A percentile compares a stretch with the other conserved stretches of the same genome.
phyloP scores from a whole-genome alignment of 176 grass and related monocot species.

The Carex myosuroides region DNA sequence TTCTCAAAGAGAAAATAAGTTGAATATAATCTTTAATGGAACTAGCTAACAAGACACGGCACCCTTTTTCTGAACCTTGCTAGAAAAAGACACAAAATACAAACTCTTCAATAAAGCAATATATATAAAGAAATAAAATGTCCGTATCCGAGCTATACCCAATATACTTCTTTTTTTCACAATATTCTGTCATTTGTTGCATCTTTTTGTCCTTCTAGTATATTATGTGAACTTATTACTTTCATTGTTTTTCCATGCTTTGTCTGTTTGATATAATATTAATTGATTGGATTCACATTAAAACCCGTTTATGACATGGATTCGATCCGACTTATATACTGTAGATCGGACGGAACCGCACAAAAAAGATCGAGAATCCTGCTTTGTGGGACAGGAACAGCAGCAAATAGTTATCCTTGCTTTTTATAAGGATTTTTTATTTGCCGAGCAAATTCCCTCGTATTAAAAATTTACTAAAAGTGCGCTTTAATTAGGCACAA shows the following conservation, averaged over 20 bases:
- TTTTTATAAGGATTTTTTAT: neutral
- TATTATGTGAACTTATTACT: neutral
- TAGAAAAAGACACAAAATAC: neutral
- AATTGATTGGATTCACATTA: neutral
- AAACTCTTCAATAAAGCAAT: neutral
- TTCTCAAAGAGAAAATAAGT: slow-evolving; percentile 30
- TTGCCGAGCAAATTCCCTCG: neutral
- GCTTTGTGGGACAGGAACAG: neutral
- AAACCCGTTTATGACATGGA: neutral
- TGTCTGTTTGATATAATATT: neutral
- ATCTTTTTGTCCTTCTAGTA: neutral
- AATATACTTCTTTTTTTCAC: neutral
- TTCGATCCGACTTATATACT: neutral
- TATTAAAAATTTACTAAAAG: neutral
- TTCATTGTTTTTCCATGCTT: neutral
- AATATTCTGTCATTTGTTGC: neutral
- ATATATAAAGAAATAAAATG: neutral
- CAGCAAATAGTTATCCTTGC: neutral
- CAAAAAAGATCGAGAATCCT: neutral
- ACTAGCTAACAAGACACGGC: slow-evolving; percentile 30
- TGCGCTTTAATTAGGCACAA: slow-evolving; percentile 10
- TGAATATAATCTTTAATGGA: slow-evolving; percentile 29
- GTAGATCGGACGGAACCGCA: neutral
- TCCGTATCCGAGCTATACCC: neutral
- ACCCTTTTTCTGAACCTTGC: slow-evolving; percentile 25